Percentiles rank a stretch among this genome's conserved stretches.
Conservation (phyloP, 192 early-diverging fungal species). For the Phycomyces blakesleeanus region DNA sequence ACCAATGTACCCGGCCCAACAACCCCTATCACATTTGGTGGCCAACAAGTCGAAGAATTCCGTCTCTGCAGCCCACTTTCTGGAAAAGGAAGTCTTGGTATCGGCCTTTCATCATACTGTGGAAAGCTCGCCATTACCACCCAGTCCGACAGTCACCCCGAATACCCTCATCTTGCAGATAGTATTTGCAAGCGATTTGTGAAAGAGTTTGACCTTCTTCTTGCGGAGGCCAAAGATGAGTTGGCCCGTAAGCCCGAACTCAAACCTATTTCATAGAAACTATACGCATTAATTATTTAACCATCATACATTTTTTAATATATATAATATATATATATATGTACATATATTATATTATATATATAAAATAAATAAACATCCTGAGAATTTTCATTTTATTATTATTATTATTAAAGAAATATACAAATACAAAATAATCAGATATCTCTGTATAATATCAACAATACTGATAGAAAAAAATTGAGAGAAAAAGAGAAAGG, state of each 20-base stretch:
- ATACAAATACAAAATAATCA: too few species aligned
- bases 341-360: too few species aligned
- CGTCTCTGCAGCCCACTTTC: conserved; percentile 18
- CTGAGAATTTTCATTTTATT: too few species aligned
- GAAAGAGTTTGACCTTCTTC: conserved; percentile 12
- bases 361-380: too few species aligned
- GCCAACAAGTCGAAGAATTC: conserved; percentile 24
- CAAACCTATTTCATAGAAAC: too few species aligned
- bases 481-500: too few species aligned
- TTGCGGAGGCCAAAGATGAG: conserved; percentile 14
- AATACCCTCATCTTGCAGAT: conserved; percentile 14
- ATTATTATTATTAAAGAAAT: too few species aligned
- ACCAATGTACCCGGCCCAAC: conserved; percentile 35
- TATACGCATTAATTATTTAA: too few species aligned
- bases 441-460: too few species aligned
- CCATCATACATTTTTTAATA: too few species aligned
- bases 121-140: conserved; percentile 22
- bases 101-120: conserved; percentile 29
- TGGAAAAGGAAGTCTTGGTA: conserved; percentile 26
- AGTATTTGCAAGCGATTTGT: conserved; percentile 8
- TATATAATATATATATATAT: too few species aligned
- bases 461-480: too few species aligned
- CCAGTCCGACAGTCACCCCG: conserved; percentile 16
- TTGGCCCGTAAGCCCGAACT: background rate
- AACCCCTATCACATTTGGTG: conserved; percentile 27